Evolutionary conservation across 2,329 filamentous ascomycete genomes (phyloP).

Genomic region (Verticillium klebahnii): DNA sequence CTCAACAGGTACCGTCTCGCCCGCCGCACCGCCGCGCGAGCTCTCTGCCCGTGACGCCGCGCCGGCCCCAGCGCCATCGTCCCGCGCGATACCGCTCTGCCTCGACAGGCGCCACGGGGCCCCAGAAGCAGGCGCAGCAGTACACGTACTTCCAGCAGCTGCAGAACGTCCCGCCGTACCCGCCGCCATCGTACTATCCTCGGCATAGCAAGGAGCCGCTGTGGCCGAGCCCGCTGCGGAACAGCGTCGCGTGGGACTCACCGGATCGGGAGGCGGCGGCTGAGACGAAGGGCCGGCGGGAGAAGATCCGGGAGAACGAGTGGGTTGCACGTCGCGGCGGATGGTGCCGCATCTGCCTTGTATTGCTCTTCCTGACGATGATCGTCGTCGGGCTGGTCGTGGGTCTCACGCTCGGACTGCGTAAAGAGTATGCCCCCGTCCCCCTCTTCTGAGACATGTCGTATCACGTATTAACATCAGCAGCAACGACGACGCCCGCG

Average conservation of each 20-base stretch:
- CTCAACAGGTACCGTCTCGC: not conserved
- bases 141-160: slow-evolving; percentile 1
- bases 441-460: slow-evolving; percentile 1
- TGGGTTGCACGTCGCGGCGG: slow-evolving; percentile 20
- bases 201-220: slow-evolving; percentile 6
- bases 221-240: not conserved
- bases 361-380: slow-evolving; percentile 22
- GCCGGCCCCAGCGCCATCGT: not conserved
- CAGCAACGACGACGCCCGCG: slow-evolving; percentile 3
- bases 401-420: slow-evolving; percentile 34
- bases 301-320: slow-evolving; percentile 6
- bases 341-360: slow-evolving; percentile 27
- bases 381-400: slow-evolving; percentile 31
- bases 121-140: not conserved
- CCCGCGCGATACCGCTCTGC: not conserved
- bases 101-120: not conserved
- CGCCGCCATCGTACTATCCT: slow-evolving; percentile 11
- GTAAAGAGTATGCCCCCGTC: slow-evolving; percentile 23
- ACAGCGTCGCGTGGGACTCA: not conserved
- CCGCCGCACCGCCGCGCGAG: not conserved
- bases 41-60: not conserved
- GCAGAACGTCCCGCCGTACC: slow-evolving; percentile 6
- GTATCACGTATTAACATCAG: slow-evolving; percentile 2
- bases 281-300: not conserved
- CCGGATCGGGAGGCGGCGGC: not conserved